Evolutionary conservation across 495 filamentous ascomycete genomes (phyloP), one percentile per base, ranked within the genome.

Genomic region (Beverwykella pulmonaria): DNA sequence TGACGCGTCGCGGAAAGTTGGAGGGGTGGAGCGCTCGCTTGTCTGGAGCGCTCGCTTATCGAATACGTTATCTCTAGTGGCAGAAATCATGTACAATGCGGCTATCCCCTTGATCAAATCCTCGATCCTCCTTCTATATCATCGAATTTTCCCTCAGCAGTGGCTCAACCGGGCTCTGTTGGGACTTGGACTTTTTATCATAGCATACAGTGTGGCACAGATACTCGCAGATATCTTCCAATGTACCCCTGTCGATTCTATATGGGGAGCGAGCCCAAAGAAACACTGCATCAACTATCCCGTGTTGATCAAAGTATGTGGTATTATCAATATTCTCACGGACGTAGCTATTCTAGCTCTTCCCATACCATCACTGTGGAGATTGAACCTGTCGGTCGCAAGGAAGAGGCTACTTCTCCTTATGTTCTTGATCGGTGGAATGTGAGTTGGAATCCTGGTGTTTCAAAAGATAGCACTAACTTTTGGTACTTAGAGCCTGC

Each of bases 361-460:
- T 48, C 46, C 46, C 22, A 48, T 48, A 48, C 46, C 46, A 48
- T 48, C 46, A 23, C 46, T 48, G 46, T 48, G 46, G 46, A 48
- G 46, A 48, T 48, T 48, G n/a, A 48, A 48, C 46, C 46, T 48
- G 46, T 48, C 46, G 46, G 46, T 23, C 46, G 46, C 46, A 4
- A 48, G 46, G 46, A 48, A 48, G 46, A 48, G 46, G 46, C 22
- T 48, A 48, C 46, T 48, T 19, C 46, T 48, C 46, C 7, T 48
- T 48, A 48, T 48, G 46, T 48, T 48, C 46, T 48, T 48, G 46
- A 48, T 48, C 22, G 46, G 46, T 48, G 46, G 46, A 48, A 48
- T 48, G 46, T 48, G 46, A 48, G 46, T 48, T 48, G 17, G 46
- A 48, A 23, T 48, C n/a, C 46, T 15, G n/a, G 46, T 19, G 6